Percentiles rank a stretch among this genome's conserved stretches.
Evolutionary conservation across 192 early-diverging fungal species (phyloP).

Genomic region (Coemansia sp.): DNA sequence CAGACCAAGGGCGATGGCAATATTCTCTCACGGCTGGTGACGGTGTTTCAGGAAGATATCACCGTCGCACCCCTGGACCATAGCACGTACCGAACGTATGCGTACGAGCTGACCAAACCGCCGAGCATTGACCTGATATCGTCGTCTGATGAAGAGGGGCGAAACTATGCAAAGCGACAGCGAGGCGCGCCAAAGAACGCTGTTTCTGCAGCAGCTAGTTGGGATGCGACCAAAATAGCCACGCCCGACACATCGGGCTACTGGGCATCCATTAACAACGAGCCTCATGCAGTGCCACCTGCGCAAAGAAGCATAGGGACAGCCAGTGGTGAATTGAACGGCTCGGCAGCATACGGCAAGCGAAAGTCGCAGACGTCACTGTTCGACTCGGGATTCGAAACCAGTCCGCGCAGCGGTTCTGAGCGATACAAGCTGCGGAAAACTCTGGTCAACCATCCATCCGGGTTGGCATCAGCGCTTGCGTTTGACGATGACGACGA

Average conservation of each 20-base stretch:
- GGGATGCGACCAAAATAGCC: background rate
- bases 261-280: slow-evolving; percentile 14
- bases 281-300: background rate
- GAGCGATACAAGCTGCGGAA: slow-evolving; percentile 23
- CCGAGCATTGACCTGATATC: slow-evolving; percentile 35
- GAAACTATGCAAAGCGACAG: background rate
- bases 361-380: slow-evolving; percentile 4
- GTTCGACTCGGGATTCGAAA: background rate
- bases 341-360: background rate
- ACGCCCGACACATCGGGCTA: background rate
- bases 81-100: background rate
- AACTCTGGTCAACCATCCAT: background rate
- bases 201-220: background rate
- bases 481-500: slow-evolving; percentile 7
- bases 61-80: background rate
- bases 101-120: slow-evolving; percentile 23
- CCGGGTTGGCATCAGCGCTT: background rate
- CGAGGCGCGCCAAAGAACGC: background rate
- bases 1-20: background rate
- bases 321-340: background rate
- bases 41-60: slow-evolving; percentile 4
- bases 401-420: background rate
- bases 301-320: background rate
- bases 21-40: background rate
- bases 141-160: slow-evolving; percentile 22